Evolutionary conservation across 306 rosid species (phyloP).

Genomic region (Acacia melanoxylon): DNA sequence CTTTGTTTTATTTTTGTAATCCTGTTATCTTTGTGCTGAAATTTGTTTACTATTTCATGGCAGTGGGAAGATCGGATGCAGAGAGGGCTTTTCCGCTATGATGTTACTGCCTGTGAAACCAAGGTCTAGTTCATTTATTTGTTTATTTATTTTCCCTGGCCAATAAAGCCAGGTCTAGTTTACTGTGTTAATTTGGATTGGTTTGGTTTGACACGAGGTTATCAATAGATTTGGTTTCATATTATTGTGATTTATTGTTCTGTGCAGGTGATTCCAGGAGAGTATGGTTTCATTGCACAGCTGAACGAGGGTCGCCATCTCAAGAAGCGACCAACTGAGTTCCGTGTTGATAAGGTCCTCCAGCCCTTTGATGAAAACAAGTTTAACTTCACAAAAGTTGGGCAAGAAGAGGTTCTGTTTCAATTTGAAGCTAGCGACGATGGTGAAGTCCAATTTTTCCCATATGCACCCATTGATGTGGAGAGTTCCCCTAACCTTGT

Average conservation of each 20-base stretch:
- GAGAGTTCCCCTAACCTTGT: constrained; percentile 58
- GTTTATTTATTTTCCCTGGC: not conserved
- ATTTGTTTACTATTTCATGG: constrained; percentile 25
- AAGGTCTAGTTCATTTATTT: constrained; percentile 52
- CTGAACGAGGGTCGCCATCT: constrained; percentile 37
- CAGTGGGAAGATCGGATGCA: constrained; percentile 98
- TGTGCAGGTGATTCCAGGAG: constrained; percentile 83
- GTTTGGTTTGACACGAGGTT: not conserved
- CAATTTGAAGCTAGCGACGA: constrained; percentile 23
- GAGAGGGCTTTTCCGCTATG: constrained; percentile 90
- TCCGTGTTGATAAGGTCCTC: constrained; percentile 35
- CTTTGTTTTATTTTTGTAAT: not conserved
- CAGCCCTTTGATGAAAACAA: constrained; percentile 37
- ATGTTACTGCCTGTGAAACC: constrained; percentile 91
- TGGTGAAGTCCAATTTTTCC: constrained; percentile 39
- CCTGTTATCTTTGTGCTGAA: constrained; percentile 21
- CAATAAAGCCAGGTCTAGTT: constrained; percentile 68
- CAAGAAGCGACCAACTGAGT: constrained; percentile 38
- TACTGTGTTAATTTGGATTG: constrained; percentile 36
- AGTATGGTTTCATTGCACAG: constrained; percentile 53
- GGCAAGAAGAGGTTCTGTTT: constrained; percentile 41
- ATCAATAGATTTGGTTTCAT: not conserved
- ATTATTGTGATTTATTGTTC: constrained; percentile 24
- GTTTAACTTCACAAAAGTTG: constrained; percentile 40
- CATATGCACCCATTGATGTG: constrained; percentile 45